Evolutionary conservation across 306 rosid species (phyloP), one percentile per base, ranked within the genome.

Genomic region (Dryas octopetala): DNA sequence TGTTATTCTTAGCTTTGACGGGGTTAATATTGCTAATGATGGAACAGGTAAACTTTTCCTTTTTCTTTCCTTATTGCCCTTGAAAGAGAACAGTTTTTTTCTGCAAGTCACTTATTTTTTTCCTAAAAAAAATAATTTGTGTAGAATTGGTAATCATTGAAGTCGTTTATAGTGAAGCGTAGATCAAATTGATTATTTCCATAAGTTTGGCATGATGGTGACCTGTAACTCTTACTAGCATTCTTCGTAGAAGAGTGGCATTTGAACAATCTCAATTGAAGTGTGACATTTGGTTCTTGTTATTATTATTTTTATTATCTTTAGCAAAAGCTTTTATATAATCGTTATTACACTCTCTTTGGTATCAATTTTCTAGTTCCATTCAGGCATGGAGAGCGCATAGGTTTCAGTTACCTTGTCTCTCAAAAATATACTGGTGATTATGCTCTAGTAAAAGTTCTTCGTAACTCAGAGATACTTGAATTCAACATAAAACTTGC

Each of bases 301-400:
- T 54, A 12, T 7, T 68, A n/a, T 54, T 10, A 19, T 43, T 44
- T 9, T 32, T n/a, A 9, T 44, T n/a, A 8, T 57, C n/a, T 44
- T 23, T 23, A 44, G 47, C 45, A 13, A 14, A 7, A 19, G 14
- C 44, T 71, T 44, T 14, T 71, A 8, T 57, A 12, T 28, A n/a
- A 17, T 40, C 1, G 38, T 2, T 19, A 46, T 8, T 74, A 60
- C 65, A 52, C 61, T 51, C 51, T 66, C 50, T 44, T 40, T 53
- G 68, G 41, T 12, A 76, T 64, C 38, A 32, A 62, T 69, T 78
- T 74, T 58, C 74, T 88, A 91, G 96, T 91, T 79, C 91, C 89
- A 69, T 91, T 91, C 84, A 88, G 96, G 78, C 96, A 86, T 65
- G 93, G 96, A 45, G 96, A 89, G 82, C 93, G 93, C 78, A 91